Evolutionary conservation across 768 basidiomycete species (phyloP), one percentile per base, ranked within the genome.

Genomic region (Xerocomellus intermedius): DNA sequence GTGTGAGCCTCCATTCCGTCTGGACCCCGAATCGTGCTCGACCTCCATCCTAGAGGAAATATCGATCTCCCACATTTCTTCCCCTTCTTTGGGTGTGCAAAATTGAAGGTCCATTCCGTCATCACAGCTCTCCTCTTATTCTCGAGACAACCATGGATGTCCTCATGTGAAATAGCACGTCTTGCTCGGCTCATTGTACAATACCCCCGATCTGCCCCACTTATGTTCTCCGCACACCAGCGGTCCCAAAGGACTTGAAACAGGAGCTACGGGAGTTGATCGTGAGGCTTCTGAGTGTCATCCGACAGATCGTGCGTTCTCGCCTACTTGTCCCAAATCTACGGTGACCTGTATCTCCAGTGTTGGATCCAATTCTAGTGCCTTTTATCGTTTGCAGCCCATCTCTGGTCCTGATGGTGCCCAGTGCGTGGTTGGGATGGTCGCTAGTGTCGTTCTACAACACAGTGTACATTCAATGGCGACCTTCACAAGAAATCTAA

Each of bases 391-490:
- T 35, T 45, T 19, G 14, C 8, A 9, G 14, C n/a, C n/a, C n/a
- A n/a, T n/a, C n/a, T n/a, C n/a, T n/a, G n/a, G n/a, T n/a, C 22
- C 33, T 59, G 19, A 64, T 21, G 5, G n/a, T 42, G 17, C 16
- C 12, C 52, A 92, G 90, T 57, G 81, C 85, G 13, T 95, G 85
- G 85, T 78, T 94, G 55, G 89, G 83, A 8, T 98, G 95, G 96
- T 97, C 95, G 64, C 94, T 94, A 0, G 73, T 94, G 24, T 77
- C 96, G 1, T 94, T 95, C 72, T 95, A 93, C 74, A 87, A 85
- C 4, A 88, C 89, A 2, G 75, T 91, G 26, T 98, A 94, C 72
- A 80, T 97, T n/a, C n/a, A n/a, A n/a, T 50, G 90, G 91, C 12
- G n/a, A n/a, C n/a, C n/a, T n/a, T n/a, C n/a, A n/a, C n/a, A n/a